Percentiles rank a stretch among this genome's conserved stretches.
These are phyloP conservation scores for Termitomyces sp. DNA, from an alignment of 768 basidiomycete species.

Conservation along the genomic window DNA sequence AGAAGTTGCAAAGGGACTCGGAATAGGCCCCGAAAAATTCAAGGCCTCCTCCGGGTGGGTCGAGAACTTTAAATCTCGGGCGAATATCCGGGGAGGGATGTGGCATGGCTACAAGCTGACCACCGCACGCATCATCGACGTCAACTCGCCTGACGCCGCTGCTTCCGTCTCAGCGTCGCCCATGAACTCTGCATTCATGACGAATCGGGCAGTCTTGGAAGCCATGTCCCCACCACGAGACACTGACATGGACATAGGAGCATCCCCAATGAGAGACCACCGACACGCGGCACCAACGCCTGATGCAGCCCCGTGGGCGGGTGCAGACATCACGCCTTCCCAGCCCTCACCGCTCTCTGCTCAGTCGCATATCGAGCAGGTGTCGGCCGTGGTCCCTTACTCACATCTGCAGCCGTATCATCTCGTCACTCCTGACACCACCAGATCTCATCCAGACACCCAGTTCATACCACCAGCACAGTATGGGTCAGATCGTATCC, in stretches of 20 bases:
- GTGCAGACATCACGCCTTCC: slow-evolving; percentile 6
- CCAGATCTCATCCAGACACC: not conserved
- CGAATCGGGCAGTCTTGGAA: slow-evolving; percentile 20
- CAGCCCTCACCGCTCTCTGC: slow-evolving; percentile 8
- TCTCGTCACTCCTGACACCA: not conserved
- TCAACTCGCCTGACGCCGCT: not conserved
- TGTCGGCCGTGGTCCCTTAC: not conserved
- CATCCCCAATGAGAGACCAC: slow-evolving; percentile 20
- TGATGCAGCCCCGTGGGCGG: slow-evolving; percentile 14
- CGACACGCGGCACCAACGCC: slow-evolving; percentile 1
- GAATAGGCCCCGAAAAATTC: slow-evolving; percentile 67
- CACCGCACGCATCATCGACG: slow-evolving; percentile 16
- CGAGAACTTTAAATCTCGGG: slow-evolving; percentile 85
- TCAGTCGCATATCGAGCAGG: not conserved
- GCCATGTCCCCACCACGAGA: slow-evolving; percentile 14
- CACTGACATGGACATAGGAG: slow-evolving; percentile 22
- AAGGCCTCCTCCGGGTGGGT: slow-evolving; percentile 93
- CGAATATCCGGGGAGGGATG: slow-evolving; percentile 65
- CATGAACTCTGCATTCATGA: slow-evolving; percentile 33
- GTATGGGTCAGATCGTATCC: slow-evolving; percentile 13
- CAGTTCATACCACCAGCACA: not conserved
- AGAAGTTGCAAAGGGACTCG: slow-evolving; percentile 51
- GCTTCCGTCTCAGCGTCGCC: slow-evolving; percentile 20
- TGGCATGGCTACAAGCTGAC: slow-evolving; percentile 37
- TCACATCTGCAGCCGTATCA: not conserved